phyloP scores from a whole-genome alignment of 768 basidiomycete genomes.

The Lactarius evosmus region DNA sequence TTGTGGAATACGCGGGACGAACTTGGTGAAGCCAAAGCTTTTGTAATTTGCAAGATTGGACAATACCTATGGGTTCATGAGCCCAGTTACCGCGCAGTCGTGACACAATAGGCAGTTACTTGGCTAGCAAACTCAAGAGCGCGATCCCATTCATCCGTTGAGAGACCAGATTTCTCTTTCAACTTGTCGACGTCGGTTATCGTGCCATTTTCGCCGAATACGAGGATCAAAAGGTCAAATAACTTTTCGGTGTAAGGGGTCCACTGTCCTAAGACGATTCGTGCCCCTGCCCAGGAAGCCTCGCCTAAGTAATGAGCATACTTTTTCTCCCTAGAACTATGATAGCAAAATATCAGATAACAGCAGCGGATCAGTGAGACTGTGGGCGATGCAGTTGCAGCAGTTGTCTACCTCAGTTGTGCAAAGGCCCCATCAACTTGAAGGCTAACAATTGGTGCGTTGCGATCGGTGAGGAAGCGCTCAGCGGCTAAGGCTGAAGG shows the following conservation, averaged over 20 bases:
- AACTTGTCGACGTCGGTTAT: conserved; percentile 56
- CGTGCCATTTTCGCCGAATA: conserved; percentile 58
- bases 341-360: background rate
- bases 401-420: conserved; percentile 52
- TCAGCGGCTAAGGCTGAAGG: conserved; percentile 43
- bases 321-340: conserved; percentile 68
- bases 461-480: conserved; percentile 71
- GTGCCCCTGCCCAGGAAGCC: conserved; percentile 81
- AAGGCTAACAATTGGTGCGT: conserved; percentile 72
- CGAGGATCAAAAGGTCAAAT: conserved; percentile 68
- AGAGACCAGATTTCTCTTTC: conserved; percentile 51
- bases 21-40: conserved; percentile 82
- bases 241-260: conserved; percentile 64
- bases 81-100: background rate
- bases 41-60: conserved; percentile 74
- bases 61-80: conserved; percentile 39
- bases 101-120: conserved; percentile 39
- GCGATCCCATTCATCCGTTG: conserved; percentile 61
- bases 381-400: background rate
- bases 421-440: conserved; percentile 64
- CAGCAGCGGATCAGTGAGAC: background rate
- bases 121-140: conserved; percentile 71
- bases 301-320: conserved; percentile 70
- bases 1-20: conserved; percentile 65
- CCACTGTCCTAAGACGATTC: conserved; percentile 85